A percentile compares a stretch with the other conserved stretches of the same genome.
Conservation (phyloP, 2,329 filamentous ascomycete species). For the Clonostachys rhizophaga region DNA sequence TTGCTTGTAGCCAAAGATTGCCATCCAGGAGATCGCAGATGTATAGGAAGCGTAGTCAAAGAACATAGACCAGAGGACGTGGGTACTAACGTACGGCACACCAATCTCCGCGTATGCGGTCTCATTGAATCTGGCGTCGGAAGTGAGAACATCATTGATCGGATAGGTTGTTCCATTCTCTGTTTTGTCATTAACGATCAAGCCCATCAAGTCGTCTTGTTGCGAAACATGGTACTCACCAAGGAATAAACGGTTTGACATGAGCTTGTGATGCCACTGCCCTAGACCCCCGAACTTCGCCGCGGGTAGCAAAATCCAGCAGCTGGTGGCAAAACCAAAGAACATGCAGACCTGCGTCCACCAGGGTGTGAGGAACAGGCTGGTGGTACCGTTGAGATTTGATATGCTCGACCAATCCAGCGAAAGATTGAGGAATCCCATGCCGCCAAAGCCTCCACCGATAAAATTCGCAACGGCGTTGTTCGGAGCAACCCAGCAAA, state of each 20-base stretch:
- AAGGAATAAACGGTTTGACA: slow-evolving; percentile 52
- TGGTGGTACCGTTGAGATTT: slow-evolving; percentile 28
- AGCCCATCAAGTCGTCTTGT: background rate
- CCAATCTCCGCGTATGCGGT: slow-evolving; percentile 42
- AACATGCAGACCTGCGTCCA: slow-evolving; percentile 56
- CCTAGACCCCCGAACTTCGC: slow-evolving; percentile 54
- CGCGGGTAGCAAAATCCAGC: slow-evolving; percentile 53
- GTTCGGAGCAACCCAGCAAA: slow-evolving; percentile 59
- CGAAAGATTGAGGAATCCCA: slow-evolving; percentile 56
- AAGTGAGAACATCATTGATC: slow-evolving; percentile 21
- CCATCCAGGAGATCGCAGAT: slow-evolving; percentile 54
- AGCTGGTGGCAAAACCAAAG: slow-evolving; percentile 46
- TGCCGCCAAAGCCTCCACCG: slow-evolving; percentile 55
- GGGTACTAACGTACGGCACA: slow-evolving; percentile 51
- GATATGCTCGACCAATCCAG: slow-evolving; percentile 58
- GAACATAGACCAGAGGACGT: slow-evolving; percentile 53
- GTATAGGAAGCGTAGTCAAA: slow-evolving; percentile 57
- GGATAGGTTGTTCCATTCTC: slow-evolving; percentile 27
- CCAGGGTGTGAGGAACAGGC: slow-evolving; percentile 50
- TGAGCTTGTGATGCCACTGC: slow-evolving; percentile 45
- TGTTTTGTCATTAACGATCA: background rate
- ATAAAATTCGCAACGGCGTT: slow-evolving; percentile 56
- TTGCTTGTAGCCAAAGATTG: slow-evolving; percentile 46
- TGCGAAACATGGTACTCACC: slow-evolving; percentile 7
- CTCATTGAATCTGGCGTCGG: slow-evolving; percentile 36